Evolutionary conservation across 305 asterid species (phyloP), one percentile per base, ranked within the genome.

Genomic region (Fraxinus xanthoxyloides): DNA sequence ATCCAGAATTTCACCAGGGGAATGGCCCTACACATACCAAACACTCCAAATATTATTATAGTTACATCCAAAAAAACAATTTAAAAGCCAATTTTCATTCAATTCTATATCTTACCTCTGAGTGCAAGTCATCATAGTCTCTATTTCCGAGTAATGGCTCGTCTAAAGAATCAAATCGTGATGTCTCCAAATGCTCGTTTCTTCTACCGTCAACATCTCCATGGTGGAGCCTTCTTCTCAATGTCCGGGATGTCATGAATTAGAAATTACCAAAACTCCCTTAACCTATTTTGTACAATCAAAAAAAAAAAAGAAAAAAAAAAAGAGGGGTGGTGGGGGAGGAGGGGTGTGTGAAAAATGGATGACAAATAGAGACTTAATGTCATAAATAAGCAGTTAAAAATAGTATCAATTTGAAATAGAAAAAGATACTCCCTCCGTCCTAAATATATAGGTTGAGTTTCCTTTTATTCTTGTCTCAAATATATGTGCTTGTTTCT

Each of bases 151-250:
- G 97, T 88, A 95, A 87, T 67, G 99, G 99, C 85, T 94, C 98
- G 78, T 86, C 91, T 86, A 94, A 78, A 67, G 92, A 82, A 84
- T 93, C 97, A 51, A 81, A 21, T 65, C 85, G 81, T 54, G 98
- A 88, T 61, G 87, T 43, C 82, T 91, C 98, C 81, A 89, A 85
- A 72, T 89, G 93, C 77, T 93, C 98, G 43, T 86, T 76, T 36
- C 86, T 88, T 72, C 88, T 97, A 61, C 94, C 98, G 72, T 89
- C 99, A 77, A 92, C 91, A 87, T 92, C 97, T 30, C 92, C 92
- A 59, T 94, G 97, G 83, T 90, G 94, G 61, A 92, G 91, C 89
- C 99, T 86, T 84, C 99, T 87, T 83, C 99, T 89, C 92, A 95
- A 81, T 24, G 95, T 90, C 40, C 90, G 90, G 76, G 94, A 92